Conservation (phyloP, 768 basidiomycete species). For the Termitomyces sp. region DNA sequence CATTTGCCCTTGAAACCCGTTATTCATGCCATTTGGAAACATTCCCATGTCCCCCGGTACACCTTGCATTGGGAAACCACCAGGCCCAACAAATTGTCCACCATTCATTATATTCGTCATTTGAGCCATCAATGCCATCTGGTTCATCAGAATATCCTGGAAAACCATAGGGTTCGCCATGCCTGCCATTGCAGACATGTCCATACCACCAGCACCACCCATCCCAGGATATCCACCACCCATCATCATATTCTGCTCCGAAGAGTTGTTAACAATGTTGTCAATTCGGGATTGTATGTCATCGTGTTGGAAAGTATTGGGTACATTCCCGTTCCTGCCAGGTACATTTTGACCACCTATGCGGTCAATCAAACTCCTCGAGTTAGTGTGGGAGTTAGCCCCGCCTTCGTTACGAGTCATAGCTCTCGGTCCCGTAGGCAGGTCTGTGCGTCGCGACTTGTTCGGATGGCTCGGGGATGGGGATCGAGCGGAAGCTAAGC, state of each 20-base stretch:
- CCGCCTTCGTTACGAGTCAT: conserved; percentile 53
- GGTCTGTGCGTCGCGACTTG: conserved; percentile 70
- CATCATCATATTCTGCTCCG: conserved; percentile 58
- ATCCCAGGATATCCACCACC: conserved; percentile 40
- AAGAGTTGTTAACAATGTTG: conserved; percentile 61
- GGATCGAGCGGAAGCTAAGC: conserved; percentile 62
- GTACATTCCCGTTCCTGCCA: conserved; percentile 24
- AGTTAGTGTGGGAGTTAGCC: conserved; percentile 21
- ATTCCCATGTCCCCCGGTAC: conserved; percentile 54
- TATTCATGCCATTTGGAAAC: conserved; percentile 37
- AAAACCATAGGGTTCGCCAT: conserved; percentile 68
- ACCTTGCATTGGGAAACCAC: conserved; percentile 59
- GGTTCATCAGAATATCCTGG: conserved; percentile 89
- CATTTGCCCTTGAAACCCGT: conserved; percentile 32
- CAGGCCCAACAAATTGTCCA: conserved; percentile 49
- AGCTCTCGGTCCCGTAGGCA: conserved; percentile 84
- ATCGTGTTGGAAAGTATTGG: conserved; percentile 46
- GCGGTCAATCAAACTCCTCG: conserved; percentile 76
- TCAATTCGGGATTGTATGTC: conserved; percentile 80
- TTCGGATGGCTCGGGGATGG: conserved; percentile 63
- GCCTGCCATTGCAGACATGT: conserved; percentile 58
- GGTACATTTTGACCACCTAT: conserved; percentile 59
- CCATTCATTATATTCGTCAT: conserved; percentile 84
- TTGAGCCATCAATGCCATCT: conserved; percentile 92
- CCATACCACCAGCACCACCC: conserved; percentile 44